A percentile compares a stretch with the other conserved stretches of the same genome.
phyloP scores from a whole-genome alignment of 163 green algal genomes.

The Coccomyxa subellipsoidea region DNA sequence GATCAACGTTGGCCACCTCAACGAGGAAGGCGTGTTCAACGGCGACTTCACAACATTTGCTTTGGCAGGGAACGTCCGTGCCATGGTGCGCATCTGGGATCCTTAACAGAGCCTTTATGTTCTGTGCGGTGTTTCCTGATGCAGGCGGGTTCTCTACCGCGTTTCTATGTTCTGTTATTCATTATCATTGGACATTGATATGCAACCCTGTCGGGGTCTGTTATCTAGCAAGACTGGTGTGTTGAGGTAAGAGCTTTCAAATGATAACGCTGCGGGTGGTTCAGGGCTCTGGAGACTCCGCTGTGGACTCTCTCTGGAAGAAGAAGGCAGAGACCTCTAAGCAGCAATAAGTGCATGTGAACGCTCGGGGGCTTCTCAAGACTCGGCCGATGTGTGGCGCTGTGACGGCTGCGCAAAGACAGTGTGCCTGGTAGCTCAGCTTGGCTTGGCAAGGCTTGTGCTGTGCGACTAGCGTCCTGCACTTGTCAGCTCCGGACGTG shows the following conservation, averaged over 20 bases:
- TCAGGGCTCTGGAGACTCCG: conserved; percentile 85
- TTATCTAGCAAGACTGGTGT: not conserved
- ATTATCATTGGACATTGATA: not conserved
- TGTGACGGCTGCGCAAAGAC: too few relatives aligned
- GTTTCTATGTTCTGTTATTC: not conserved
- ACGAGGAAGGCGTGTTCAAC: conserved; percentile 91
- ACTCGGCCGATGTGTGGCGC: too few relatives aligned
- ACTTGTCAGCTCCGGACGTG: too few relatives aligned
- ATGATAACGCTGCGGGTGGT: too few relatives aligned
- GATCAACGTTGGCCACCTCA: conserved; percentile 98
- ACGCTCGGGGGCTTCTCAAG: not conserved
- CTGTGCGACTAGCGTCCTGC: too few relatives aligned
- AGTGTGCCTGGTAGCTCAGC: too few relatives aligned
- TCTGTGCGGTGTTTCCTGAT: too few relatives aligned
- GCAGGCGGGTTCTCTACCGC: too few relatives aligned
- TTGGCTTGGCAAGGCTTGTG: too few relatives aligned
- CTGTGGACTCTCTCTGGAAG: conserved; percentile 88
- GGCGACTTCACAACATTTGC: conserved; percentile 94
- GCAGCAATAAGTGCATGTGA: not conserved
- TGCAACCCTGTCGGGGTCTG: not conserved
- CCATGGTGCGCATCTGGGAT: conserved; percentile 73
- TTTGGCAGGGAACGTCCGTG: conserved; percentile 82
- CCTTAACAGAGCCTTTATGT: too few relatives aligned
- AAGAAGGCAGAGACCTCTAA: conserved; percentile 39
- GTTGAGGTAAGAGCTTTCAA: too few relatives aligned